A percentile compares a stretch with the other conserved stretches of the same genome.
Conservation (phyloP, 169 alveolate genomes). For the Condylostoma magnum region DNA sequence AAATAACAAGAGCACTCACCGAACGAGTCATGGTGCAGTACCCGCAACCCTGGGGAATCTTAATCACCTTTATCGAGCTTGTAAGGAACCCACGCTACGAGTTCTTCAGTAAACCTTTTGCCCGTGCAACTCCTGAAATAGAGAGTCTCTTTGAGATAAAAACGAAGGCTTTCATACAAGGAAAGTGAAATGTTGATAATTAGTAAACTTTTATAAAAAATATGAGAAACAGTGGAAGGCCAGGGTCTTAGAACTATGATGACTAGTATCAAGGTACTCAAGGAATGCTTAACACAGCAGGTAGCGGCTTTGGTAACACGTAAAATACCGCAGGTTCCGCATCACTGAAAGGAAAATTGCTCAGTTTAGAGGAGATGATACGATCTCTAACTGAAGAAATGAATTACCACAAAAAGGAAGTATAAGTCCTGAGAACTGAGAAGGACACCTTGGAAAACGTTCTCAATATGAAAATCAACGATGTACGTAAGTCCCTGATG, state of each 20-base stretch:
- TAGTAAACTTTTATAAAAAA: no score
- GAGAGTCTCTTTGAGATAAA: conserved; percentile 65
- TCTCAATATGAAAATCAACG: conserved; percentile 77
- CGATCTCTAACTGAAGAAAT: conserved; percentile 74
- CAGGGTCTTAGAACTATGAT: no score
- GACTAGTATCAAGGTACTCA: no score
- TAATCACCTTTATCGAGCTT: conserved; percentile 92
- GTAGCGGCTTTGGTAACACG: no score
- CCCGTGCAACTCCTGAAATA: conserved; percentile 63
- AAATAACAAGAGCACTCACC: conserved; percentile 90
- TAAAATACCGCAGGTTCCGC: no score
- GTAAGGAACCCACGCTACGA: conserved; percentile 88
- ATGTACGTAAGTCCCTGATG: conserved; percentile 77
- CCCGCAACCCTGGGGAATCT: conserved; percentile 98
- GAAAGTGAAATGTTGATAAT: no score
- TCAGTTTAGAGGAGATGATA: conserved; percentile 70
- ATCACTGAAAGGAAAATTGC: conserved; percentile 75
- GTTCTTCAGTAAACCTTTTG: conserved; percentile 68
- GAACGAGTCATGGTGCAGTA: conserved; percentile 91
- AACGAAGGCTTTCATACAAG: conserved; percentile 61
- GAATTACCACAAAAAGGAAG: conserved; percentile 82
- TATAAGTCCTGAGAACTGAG: conserved; percentile 70
- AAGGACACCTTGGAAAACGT: conserved; percentile 80
- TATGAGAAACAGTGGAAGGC: no score
- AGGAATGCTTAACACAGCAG: no score